Evolutionary conservation across 2,329 filamentous ascomycete species (phyloP), one percentile per base, ranked within the genome.

Genomic region (Sclerotinia minor): DNA sequence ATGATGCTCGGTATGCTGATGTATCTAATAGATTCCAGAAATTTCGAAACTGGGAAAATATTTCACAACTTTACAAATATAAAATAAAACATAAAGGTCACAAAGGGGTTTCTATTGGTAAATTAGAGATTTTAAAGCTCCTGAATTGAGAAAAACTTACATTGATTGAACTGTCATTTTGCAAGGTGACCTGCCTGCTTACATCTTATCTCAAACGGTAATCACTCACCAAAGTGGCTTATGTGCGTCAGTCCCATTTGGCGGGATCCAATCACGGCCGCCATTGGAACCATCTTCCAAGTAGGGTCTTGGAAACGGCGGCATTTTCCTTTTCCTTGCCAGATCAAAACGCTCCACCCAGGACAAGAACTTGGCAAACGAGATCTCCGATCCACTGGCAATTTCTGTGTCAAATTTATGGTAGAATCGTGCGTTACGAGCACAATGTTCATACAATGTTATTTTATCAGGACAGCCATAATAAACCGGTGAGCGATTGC

Each of bases 401-500:
- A 4, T 21, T 6, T 49, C 1, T 38, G 7, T 35, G 5, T 61
- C 29, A 24, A 38, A 61, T 32, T 29, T 21, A 17, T 47, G 60
- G 19, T 64, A 64, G 47, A 52, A 64, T 44, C 60, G 47, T 54
- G 29, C 21, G 60, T 64, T 64, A 29, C 60, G 32, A 38, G 7
- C 24, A 26, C 47, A 52, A 32, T 64, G 60, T 11, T 52, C n/a
- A 41, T 64, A 64, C 6, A 64, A 15, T 7, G 32, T 44, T 19
- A 41, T 19, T n/a, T 41, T 64, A 17, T 54, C 11, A 52, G 47
- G 47, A 64, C 60, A 64, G 32, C 32, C 60, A 64, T 41, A 64
- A 52, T 64, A 64, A 5, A 64, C 26, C n/a, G 47, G 32, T 64
- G 47, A 64, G 45, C 60, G 60, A 26, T n/a, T 5, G 17, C 24